Base-by-base conservation (phyloP, 2,329 filamentous ascomycete genomes). In the Rutstroemia sp. region DNA sequence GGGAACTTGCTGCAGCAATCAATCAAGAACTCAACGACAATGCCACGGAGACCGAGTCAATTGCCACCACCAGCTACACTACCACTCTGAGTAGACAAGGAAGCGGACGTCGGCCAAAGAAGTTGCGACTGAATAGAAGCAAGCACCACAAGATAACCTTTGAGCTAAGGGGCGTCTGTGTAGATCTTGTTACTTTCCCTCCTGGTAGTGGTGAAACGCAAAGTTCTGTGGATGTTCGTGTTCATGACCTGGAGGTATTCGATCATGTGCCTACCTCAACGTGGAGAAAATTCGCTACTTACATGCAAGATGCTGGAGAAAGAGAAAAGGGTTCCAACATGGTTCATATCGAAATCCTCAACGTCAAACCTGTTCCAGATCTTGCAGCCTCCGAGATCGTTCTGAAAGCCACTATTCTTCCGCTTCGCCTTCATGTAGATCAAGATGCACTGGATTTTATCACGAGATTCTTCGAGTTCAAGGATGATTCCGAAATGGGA, bases 371-470 rank as follows among this genome's bases (percentile, higher is more conserved):
- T 4, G 79, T 96, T 4, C 82, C 86, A 2, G 86, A 91, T 44
- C 79, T 96, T 19, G 87, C 90, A 16, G 94, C 92, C 1, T 90
- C 92, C 0, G 94, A 99, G 69, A 84, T 97, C 60, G 88, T 96
- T 6, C 74, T 96, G 16, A 88, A 87, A 65, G 86, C 83, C 14
- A 87, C 83, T 0, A 71, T 99, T 18, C 78, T 97, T 30, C 94
- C 94, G 1, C 75, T 99, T 27, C 84, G 94, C 45, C 78, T 99
- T 1, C 94, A 99, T 69, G 92, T 99, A 37, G 94, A 99, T 67
- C 94, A 99, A 72, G 94, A 99, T 71, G 92, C 94, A 0, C 80
- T 99, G 4, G 94, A 99, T 69, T 99, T 99, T 69, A 89, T 99
- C 68, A 95, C 88, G 1, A 85, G 94, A 2, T 99, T 99, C 76